Evolutionary conservation across 2,329 filamentous ascomycete genomes (phyloP).

Genomic region (Hymenoscyphus scutula): DNA sequence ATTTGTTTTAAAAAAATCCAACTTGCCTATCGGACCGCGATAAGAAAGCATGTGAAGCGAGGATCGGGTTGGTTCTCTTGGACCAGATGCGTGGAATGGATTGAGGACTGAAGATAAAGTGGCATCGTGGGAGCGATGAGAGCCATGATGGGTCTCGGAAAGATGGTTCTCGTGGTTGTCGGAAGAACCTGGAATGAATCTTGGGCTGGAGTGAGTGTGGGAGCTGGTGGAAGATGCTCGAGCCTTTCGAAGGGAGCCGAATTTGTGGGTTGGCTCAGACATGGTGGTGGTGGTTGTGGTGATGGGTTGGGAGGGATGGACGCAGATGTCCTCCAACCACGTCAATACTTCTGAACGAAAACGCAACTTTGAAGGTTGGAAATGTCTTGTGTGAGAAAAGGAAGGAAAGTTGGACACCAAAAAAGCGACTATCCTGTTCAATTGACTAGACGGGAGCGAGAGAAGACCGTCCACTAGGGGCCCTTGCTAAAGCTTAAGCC

Average conservation of each 20-base stretch:
- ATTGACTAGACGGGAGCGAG: neutral
- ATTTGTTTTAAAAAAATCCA: neutral
- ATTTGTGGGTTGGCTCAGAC: constrained; percentile 27
- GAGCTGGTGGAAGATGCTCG: constrained; percentile 28
- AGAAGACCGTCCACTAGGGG: constrained; percentile 8
- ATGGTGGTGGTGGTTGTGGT: constrained; percentile 23
- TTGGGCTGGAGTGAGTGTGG: constrained; percentile 32
- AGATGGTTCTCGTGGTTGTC: constrained; percentile 19
- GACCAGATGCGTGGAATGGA: constrained; percentile 30
- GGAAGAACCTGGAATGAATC: constrained; percentile 27
- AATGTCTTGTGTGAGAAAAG: neutral
- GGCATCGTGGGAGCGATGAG: constrained; percentile 24
- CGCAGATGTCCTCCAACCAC: neutral
- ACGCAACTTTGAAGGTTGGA: neutral
- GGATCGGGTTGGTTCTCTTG: constrained; percentile 67
- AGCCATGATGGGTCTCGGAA: constrained; percentile 27
- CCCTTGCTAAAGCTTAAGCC: constrained; percentile 9
- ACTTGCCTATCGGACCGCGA: constrained; percentile 56
- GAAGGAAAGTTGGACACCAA: neutral
- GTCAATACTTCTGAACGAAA: neutral
- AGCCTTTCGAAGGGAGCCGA: constrained; percentile 21
- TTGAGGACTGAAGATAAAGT: constrained; percentile 17
- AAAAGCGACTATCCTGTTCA: neutral
- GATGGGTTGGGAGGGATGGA: neutral
- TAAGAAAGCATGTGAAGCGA: constrained; percentile 64